Conservation (phyloP, 2,329 filamentous ascomycete genomes). For the Cercospora berteroae region DNA sequence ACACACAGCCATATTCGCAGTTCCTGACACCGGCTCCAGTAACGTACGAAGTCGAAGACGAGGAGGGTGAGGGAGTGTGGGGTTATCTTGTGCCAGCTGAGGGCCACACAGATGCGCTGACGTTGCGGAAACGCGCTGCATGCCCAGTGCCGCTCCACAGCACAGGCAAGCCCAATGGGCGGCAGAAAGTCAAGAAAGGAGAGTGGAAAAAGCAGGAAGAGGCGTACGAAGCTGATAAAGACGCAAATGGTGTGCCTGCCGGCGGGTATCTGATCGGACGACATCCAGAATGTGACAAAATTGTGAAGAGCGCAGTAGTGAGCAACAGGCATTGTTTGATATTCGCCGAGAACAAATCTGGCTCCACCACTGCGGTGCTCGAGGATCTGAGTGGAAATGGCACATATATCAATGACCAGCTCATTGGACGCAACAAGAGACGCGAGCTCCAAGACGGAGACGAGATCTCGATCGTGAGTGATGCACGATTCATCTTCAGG, state of each 20-base stretch:
- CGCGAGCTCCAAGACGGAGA: slow-evolving; percentile 86
- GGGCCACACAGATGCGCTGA: slow-evolving; percentile 55
- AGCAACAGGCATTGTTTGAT: slow-evolving; percentile 81
- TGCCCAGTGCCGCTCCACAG: slow-evolving; percentile 59
- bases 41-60: slow-evolving; percentile 80
- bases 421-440: slow-evolving; percentile 88
- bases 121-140: slow-evolving; percentile 69
- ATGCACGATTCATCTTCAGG: slow-evolving; percentile 84
- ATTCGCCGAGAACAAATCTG: slow-evolving; percentile 61
- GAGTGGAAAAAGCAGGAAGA: slow-evolving; percentile 63
- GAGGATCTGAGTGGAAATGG: slow-evolving; percentile 96
- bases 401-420: slow-evolving; percentile 89
- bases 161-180: slow-evolving; percentile 39
- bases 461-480: slow-evolving; percentile 81
- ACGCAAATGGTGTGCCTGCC: slow-evolving; percentile 58
- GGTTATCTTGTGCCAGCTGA: slow-evolving; percentile 87
- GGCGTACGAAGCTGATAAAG: slow-evolving; percentile 55
- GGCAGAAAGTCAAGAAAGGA: slow-evolving; percentile 48
- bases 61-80: slow-evolving; percentile 85
- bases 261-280: slow-evolving; percentile 89
- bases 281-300: slow-evolving; percentile 81
- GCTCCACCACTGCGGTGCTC: slow-evolving; percentile 66
- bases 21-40: slow-evolving; percentile 69
- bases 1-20: slow-evolving; percentile 73
- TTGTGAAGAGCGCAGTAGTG: slow-evolving; percentile 71